Conservation (phyloP, 2,329 filamentous ascomycete species). For the Elsinoe batatas region DNA sequence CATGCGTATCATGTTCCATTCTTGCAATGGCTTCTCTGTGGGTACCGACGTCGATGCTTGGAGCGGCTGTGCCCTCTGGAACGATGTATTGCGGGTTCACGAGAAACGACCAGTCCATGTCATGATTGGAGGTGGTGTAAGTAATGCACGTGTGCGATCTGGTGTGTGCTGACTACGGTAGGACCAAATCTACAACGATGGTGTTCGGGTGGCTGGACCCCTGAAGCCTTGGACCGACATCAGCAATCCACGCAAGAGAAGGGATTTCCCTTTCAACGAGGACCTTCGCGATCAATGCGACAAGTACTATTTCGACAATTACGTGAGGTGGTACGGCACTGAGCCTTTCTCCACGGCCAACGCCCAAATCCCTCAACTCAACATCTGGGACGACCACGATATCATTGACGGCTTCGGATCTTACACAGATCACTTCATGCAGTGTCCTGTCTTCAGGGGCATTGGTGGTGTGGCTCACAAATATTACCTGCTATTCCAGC, state of each 20-base stretch:
- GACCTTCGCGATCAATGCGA: constrained; percentile 50
- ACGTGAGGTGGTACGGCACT: constrained; percentile 59
- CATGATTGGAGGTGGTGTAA: constrained; percentile 68
- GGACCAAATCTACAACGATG: constrained; percentile 72
- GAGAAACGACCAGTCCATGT: constrained; percentile 51
- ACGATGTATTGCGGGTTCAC: constrained; percentile 53
- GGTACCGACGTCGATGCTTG: constrained; percentile 54
- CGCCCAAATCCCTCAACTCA: constrained; percentile 53
- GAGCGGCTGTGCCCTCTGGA: constrained; percentile 52
- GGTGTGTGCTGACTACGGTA: background rate
- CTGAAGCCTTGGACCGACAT: constrained; percentile 57
- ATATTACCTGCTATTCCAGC: constrained; percentile 56
- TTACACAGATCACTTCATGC: constrained; percentile 59
- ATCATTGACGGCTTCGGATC: constrained; percentile 52
- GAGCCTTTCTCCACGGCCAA: constrained; percentile 51
- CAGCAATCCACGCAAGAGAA: constrained; percentile 49
- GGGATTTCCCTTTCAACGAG: constrained; percentile 56
- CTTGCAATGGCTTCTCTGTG: constrained; percentile 59
- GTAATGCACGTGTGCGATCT: background rate
- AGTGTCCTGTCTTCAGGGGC: constrained; percentile 53
- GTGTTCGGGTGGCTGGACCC: constrained; percentile 75
- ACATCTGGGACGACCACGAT: constrained; percentile 53
- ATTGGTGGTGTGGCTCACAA: constrained; percentile 49
- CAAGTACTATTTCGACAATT: constrained; percentile 53
- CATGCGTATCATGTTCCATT: constrained; percentile 61